Evolutionary conservation across 768 basidiomycete genomes (phyloP).

Genomic region (Rhizopogon roseolus): DNA sequence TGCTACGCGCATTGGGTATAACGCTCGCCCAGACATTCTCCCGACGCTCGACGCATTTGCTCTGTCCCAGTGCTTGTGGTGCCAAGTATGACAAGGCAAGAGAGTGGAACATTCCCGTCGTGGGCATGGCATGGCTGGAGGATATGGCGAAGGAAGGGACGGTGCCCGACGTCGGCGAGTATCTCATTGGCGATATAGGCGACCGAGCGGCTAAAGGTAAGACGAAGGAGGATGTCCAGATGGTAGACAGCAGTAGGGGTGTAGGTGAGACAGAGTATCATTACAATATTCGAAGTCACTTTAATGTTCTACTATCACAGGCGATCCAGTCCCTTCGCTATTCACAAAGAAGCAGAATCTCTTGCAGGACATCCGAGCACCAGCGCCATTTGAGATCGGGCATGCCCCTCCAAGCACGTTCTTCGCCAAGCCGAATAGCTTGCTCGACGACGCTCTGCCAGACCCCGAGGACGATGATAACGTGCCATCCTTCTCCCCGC

Average conservation of each 20-base stretch:
- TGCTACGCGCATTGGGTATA: constrained; percentile 66
- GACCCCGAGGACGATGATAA: no score
- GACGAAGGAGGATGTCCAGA: constrained; percentile 24
- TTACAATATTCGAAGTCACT: not conserved
- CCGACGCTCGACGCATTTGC: constrained; percentile 71
- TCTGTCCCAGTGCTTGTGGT: constrained; percentile 69
- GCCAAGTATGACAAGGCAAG: constrained; percentile 73
- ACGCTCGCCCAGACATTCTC: constrained; percentile 55
- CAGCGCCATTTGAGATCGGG: not conserved
- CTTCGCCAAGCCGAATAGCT: constrained; percentile 35
- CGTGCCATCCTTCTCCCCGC: no score
- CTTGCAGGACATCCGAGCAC: constrained; percentile 13
- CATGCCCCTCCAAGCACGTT: not conserved
- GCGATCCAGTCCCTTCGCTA: constrained; percentile 3
- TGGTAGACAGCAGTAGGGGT: constrained; percentile 36
- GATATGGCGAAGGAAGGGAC: constrained; percentile 49
- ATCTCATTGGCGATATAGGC: constrained; percentile 22
- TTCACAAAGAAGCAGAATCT: constrained; percentile 17
- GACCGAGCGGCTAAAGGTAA: constrained; percentile 20
- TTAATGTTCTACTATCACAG: constrained; percentile 5
- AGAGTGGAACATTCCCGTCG: constrained; percentile 76
- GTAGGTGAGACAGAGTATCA: constrained; percentile 21
- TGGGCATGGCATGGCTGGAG: constrained; percentile 67
- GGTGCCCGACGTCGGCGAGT: constrained; percentile 34
- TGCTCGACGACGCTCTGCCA: no score